Percentiles rank a stretch among this genome's conserved stretches.
Conservation (phyloP, 2,329 filamentous ascomycete species). For the Ascochyta clinopodiicola region DNA sequence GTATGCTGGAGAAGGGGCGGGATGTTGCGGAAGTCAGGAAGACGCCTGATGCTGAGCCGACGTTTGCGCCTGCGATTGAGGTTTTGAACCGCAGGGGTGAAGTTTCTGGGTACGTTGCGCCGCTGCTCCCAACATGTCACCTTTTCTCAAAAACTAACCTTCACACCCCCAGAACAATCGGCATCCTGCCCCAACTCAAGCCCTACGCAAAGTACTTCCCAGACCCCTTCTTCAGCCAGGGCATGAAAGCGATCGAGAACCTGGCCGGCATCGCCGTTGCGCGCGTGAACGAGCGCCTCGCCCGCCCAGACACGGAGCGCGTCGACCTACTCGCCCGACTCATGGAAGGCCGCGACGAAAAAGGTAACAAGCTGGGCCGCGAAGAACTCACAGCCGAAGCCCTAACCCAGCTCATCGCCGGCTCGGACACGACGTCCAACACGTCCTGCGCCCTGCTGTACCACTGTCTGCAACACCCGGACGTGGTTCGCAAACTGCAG, state of each 20-base stretch:
- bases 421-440: constrained; percentile 78
- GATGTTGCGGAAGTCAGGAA: constrained; percentile 77
- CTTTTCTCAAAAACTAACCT: constrained; percentile 11
- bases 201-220: constrained; percentile 82
- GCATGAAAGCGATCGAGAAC: constrained; percentile 76
- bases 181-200: constrained; percentile 75
- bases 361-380: constrained; percentile 75
- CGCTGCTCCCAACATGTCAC: background rate
- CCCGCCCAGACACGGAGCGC: constrained; percentile 62
- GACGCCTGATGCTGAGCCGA: constrained; percentile 65
- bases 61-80: constrained; percentile 80
- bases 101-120: constrained; percentile 67
- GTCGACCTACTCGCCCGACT: constrained; percentile 82
- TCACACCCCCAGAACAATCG: constrained; percentile 63
- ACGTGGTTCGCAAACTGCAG: constrained; percentile 75
- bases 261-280: constrained; percentile 89
- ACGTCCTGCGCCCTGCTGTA: constrained; percentile 84
- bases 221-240: constrained; percentile 79
- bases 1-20: constrained; percentile 78
- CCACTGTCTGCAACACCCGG: constrained; percentile 72
- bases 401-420: constrained; percentile 84
- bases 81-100: constrained; percentile 89
- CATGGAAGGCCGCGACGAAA: constrained; percentile 85
- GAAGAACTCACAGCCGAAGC: constrained; percentile 88
- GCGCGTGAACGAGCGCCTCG: constrained; percentile 75